A percentile compares a stretch with the other conserved stretches of the same genome.
These are phyloP conservation scores for Solanum piurae DNA, from an alignment of 257 asterid species.

Conservation along the genomic window DNA sequence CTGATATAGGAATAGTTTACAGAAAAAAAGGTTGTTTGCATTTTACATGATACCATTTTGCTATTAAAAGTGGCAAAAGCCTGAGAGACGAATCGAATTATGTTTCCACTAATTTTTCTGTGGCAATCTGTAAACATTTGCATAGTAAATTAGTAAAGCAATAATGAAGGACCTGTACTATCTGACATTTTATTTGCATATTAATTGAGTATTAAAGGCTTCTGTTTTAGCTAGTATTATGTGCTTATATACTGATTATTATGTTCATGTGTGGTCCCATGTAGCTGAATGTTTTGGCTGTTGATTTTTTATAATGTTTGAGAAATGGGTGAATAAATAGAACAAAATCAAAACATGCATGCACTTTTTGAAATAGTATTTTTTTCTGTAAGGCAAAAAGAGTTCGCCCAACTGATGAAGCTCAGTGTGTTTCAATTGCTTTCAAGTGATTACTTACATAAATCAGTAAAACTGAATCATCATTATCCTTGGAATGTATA, in stretches of 20 bases:
- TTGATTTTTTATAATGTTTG: neutral
- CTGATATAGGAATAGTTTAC: neutral
- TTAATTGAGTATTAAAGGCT: neutral
- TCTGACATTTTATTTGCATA: neutral
- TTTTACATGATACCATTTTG: neutral
- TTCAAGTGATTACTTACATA: neutral
- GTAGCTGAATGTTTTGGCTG: neutral
- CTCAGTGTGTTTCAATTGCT: neutral
- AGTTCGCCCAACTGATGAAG: neutral
- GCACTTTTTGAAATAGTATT: neutral
- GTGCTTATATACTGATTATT: neutral
- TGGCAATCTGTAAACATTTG: neutral
- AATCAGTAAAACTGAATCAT: neutral
- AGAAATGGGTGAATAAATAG: neutral
- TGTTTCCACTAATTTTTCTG: neutral
- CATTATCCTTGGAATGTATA: neutral
- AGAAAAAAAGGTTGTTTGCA: neutral
- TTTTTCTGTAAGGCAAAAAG: neutral
- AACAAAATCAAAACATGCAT: neutral
- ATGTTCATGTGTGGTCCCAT: neutral
- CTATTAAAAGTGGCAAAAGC: neutral
- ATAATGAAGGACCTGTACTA: neutral
- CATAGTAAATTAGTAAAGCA: neutral
- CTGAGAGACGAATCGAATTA: neutral
- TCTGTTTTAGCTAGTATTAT: neutral